These are phyloP conservation scores for Westerdykella ornata DNA, from an alignment of 2,329 filamentous ascomycete genomes.

Conservation along the genomic window DNA sequence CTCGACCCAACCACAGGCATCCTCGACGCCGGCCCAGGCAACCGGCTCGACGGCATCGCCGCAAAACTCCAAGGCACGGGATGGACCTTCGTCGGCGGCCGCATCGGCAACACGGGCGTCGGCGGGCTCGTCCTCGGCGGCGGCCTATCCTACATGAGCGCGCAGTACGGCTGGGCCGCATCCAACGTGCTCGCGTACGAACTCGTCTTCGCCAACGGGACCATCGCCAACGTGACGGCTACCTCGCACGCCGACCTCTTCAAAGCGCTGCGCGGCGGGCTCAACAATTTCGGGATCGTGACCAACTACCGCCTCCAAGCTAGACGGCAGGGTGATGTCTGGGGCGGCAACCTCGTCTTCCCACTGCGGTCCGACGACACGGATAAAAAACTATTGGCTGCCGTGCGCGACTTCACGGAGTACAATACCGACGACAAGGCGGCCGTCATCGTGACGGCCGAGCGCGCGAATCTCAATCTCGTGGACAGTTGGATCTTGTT, in stretches of 20 bases:
- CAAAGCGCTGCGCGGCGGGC: conserved; percentile 34
- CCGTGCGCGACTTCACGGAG: conserved; percentile 51
- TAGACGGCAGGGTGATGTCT: conserved; percentile 28
- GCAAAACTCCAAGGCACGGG: conserved; percentile 32
- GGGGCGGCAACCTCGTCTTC: conserved; percentile 46
- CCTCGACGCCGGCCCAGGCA: conserved; percentile 28
- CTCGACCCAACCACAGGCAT: conserved; percentile 20
- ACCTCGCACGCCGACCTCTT: conserved; percentile 31
- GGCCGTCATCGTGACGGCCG: conserved; percentile 28
- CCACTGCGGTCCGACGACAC: conserved; percentile 31
- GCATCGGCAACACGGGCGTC: conserved; percentile 44
- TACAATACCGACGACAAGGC: conserved; percentile 42
- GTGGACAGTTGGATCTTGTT: conserved; percentile 31
- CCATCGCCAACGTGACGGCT: conserved; percentile 21
- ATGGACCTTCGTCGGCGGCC: conserved; percentile 42
- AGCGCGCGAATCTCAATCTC: conserved; percentile 21
- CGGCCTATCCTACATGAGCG: conserved; percentile 31
- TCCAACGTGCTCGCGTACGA: conserved; percentile 44
- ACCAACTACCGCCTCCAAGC: conserved; percentile 27
- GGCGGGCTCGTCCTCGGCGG: conserved; percentile 44
- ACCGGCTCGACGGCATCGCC: conserved; percentile 33
- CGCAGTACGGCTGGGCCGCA: conserved; percentile 44
- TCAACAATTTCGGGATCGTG: conserved; percentile 38
- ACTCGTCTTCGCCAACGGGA: conserved; percentile 44
- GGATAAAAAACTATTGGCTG: conserved; percentile 40